Evolutionary conservation across 2,329 filamentous ascomycete genomes (phyloP).

Genomic region (Falciphora oryzae): DNA sequence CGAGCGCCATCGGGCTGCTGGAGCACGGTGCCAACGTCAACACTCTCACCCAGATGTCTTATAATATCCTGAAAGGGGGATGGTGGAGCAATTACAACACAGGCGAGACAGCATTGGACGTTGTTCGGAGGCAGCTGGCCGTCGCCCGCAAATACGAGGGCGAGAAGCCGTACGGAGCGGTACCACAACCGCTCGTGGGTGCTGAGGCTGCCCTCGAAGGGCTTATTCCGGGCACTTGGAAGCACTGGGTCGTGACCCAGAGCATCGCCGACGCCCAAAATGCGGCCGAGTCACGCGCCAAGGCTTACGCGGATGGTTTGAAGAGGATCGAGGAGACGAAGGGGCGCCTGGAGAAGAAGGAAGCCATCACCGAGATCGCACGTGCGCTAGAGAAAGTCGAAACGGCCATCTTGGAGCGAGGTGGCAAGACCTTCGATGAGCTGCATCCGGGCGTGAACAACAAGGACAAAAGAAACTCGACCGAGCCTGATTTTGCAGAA

Average conservation of each 20-base stretch:
- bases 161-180: slow-evolving; percentile 20
- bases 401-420: slow-evolving; percentile 44
- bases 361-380: slow-evolving; percentile 46
- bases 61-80: slow-evolving; percentile 28
- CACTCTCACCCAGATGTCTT: slow-evolving; percentile 39
- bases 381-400: slow-evolving; percentile 50
- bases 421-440: slow-evolving; percentile 62
- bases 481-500: slow-evolving; percentile 11
- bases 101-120: slow-evolving; percentile 52
- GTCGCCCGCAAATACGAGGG: slow-evolving; percentile 40
- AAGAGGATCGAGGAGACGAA: slow-evolving; percentile 23
- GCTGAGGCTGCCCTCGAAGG: slow-evolving; percentile 48
- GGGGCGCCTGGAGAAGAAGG: slow-evolving; percentile 45
- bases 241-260: slow-evolving; percentile 45
- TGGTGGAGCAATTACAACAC: slow-evolving; percentile 27
- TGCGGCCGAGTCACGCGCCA: slow-evolving; percentile 26
- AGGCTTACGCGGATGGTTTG: slow-evolving; percentile 30
- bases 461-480: background rate
- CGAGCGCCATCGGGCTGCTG: slow-evolving; percentile 53
- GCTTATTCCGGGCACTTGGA: slow-evolving; percentile 52
- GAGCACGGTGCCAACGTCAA: slow-evolving; percentile 61
- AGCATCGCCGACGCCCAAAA: slow-evolving; percentile 30
- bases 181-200: slow-evolving; percentile 25
- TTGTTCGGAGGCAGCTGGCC: slow-evolving; percentile 48
- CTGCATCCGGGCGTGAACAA: slow-evolving; percentile 49